phyloP scores from a whole-genome alignment of 495 filamentous ascomycete genomes.

The Daldinia childiae region DNA sequence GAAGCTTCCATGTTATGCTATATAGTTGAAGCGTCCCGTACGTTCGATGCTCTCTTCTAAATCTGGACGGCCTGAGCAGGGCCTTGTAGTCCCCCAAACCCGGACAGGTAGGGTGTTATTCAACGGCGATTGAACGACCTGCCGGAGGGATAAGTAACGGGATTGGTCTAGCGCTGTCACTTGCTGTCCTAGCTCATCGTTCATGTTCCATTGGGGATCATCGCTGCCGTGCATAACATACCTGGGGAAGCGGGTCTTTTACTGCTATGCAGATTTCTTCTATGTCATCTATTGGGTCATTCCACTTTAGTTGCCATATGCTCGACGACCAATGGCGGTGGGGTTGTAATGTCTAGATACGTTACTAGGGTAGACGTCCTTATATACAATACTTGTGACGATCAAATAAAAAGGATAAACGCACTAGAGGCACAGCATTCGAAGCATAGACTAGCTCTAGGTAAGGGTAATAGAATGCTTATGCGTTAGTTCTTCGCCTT shows the following conservation, averaged over 20 bases:
- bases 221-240: conserved; percentile 17
- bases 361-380: not conserved
- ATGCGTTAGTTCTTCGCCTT: not conserved
- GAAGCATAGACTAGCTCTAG: not conserved
- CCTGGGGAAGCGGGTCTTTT: conserved; percentile 17
- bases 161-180: not conserved
- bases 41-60: conserved; percentile 4
- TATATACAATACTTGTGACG: not conserved
- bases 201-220: conserved; percentile 14
- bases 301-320: not conserved
- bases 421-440: not conserved
- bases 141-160: not conserved
- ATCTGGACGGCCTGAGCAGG: conserved; percentile 9
- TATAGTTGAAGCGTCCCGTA: too few species aligned
- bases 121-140: conserved; percentile 16
- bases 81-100: conserved; percentile 13
- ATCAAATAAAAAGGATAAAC: not conserved
- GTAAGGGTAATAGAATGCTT: not conserved
- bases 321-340: not conserved
- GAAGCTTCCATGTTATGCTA: conserved; percentile 14
- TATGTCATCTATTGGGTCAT: not conserved
- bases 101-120: conserved; percentile 21
- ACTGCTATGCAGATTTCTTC: not conserved
- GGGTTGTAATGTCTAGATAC: conserved; percentile 1
- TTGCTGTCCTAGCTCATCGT: conserved; percentile 9